phyloP scores from a whole-genome alignment of 345 rosid genomes.

The Pistacia integerrima region DNA sequence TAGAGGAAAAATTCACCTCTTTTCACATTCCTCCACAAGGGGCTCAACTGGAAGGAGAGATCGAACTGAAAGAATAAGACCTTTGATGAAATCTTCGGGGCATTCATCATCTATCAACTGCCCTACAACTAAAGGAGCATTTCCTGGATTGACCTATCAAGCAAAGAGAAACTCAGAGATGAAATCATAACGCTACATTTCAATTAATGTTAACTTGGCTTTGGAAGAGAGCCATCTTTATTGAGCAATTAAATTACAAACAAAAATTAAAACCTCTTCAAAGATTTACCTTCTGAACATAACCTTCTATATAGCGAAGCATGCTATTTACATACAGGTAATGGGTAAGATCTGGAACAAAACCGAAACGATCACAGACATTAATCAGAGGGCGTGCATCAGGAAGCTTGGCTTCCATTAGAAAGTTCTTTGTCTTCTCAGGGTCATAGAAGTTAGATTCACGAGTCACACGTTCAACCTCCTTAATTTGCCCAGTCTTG shows the following conservation, averaged over 20 bases:
- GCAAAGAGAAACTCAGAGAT: background rate
- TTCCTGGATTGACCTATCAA: slow-evolving; percentile 91
- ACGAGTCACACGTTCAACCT: slow-evolving; percentile 99
- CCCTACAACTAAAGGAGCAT: slow-evolving; percentile 94
- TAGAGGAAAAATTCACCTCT: slow-evolving; percentile 45
- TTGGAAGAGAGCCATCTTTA: no score
- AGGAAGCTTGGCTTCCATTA: slow-evolving; percentile 99
- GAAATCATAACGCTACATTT: no score
- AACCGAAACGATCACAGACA: slow-evolving; percentile 99
- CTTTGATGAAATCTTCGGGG: slow-evolving; percentile 97
- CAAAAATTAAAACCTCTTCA: no score
- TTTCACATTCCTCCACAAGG: slow-evolving; percentile 85
- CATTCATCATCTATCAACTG: slow-evolving; percentile 96
- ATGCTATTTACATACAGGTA: slow-evolving; percentile 89
- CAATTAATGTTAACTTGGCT: no score
- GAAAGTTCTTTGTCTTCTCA: slow-evolving; percentile 93
- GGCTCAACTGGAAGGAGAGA: slow-evolving; percentile 87
- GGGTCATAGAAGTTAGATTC: slow-evolving; percentile 96
- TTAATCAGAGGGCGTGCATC: slow-evolving; percentile 96
- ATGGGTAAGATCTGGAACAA: slow-evolving; percentile 95
- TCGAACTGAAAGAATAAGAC: slow-evolving; percentile 89
- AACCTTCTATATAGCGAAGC: slow-evolving; percentile 99
- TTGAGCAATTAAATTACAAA: no score
- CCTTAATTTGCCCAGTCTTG: slow-evolving; percentile 92
- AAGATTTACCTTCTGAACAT: slow-evolving; percentile 86